Evolutionary conservation across 805 yeast genomes (phyloP).

Genomic region (Nakazawaea ernobii): DNA sequence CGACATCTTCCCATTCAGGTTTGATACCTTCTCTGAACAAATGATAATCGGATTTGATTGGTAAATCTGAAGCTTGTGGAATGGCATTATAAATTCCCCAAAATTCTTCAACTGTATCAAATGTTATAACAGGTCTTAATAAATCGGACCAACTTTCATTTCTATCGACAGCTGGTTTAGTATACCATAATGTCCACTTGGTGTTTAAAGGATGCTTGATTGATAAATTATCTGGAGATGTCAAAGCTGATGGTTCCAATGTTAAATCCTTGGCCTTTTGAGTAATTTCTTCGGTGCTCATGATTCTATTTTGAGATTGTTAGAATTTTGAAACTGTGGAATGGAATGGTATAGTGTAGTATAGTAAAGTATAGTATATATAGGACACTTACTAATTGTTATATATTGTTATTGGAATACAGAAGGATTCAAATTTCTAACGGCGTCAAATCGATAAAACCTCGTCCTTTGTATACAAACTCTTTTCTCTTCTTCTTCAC

Average conservation of each 20-base stretch:
- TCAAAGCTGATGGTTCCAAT: conserved; percentile 33
- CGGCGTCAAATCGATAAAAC: neutral
- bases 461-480: neutral
- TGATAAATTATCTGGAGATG: conserved; percentile 56
- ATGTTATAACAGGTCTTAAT: conserved; percentile 87
- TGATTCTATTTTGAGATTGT: too few species aligned
- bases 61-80: conserved; percentile 87
- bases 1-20: conserved; percentile 97
- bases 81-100: conserved; percentile 97
- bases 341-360: too few species aligned
- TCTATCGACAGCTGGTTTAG: conserved; percentile 79
- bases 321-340: too few species aligned
- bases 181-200: conserved; percentile 96
- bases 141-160: conserved; percentile 88
- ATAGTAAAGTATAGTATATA: too few species aligned
- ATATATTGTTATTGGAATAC: neutral
- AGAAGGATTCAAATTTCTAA: neutral
- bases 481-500: neutral
- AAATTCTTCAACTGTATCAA: conserved; percentile 94
- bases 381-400: neutral
- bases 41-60: conserved; percentile 89
- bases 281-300: conserved; percentile 21
- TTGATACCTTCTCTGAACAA: conserved; percentile 88
- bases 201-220: conserved; percentile 86
- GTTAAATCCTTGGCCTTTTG: conserved; percentile 28